phyloP scores from a whole-genome alignment of 2,329 filamentous ascomycete species.

The Tolypocladium sp. region DNA sequence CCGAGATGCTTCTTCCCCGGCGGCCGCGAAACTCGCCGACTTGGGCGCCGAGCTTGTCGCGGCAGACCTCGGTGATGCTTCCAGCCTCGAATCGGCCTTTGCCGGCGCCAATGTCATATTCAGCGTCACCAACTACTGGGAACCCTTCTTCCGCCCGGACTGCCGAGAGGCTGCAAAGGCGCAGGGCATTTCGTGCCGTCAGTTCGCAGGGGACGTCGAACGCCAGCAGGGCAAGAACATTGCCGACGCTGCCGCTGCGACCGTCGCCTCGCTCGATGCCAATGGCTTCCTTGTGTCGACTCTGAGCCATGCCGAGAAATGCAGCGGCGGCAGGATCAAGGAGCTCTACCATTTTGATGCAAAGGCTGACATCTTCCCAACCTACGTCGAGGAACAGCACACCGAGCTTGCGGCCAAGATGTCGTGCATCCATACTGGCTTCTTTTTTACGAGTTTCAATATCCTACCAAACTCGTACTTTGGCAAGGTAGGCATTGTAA shows the following conservation, averaged over 20 bases:
- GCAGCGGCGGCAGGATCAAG: constrained; percentile 33
- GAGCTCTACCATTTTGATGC: constrained; percentile 44
- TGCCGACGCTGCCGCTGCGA: constrained; percentile 38
- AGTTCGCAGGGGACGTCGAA: constrained; percentile 39
- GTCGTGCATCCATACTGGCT: constrained; percentile 41
- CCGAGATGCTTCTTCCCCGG: constrained; percentile 29
- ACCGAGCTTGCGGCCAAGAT: constrained; percentile 37
- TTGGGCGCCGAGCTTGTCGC: constrained; percentile 33
- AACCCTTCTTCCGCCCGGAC: constrained; percentile 36
- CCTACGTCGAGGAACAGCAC: constrained; percentile 32
- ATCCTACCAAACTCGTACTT: constrained; percentile 38
- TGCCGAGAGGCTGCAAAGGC: constrained; percentile 27
- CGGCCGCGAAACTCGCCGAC: constrained; percentile 28
- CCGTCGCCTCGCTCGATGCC: constrained; percentile 27
- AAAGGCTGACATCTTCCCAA: constrained; percentile 41
- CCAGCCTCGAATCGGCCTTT: constrained; percentile 30
- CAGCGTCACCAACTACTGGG: constrained; percentile 47
- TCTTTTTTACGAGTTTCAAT: constrained; percentile 36
- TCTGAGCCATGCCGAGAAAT: constrained; percentile 36
- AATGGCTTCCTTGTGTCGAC: constrained; percentile 44
- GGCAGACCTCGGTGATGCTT: constrained; percentile 32
- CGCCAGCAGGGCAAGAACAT: constrained; percentile 44
- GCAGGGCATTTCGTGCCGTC: constrained; percentile 29
- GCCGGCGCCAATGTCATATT: constrained; percentile 41
- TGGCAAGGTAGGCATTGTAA: constrained; percentile 27